Conservation (phyloP, 805 yeast genomes). For the Candida piceae region DNA sequence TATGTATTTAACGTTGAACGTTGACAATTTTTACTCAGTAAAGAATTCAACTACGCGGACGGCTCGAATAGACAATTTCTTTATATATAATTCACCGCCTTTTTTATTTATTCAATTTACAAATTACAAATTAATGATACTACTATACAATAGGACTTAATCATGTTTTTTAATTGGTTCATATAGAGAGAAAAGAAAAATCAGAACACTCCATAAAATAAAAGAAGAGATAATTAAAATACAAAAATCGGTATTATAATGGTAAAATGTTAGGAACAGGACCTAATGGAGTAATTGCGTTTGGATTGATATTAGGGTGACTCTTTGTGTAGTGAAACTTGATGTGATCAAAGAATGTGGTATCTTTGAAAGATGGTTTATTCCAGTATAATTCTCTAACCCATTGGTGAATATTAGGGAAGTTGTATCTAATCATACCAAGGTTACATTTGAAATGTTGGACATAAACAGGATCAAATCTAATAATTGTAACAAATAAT, state of each 20-base stretch:
- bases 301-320: conserved; percentile 75
- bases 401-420: conserved; percentile 78
- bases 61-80: too few species aligned
- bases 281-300: conserved; percentile 81
- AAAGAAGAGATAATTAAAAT: neutral
- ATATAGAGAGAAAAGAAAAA: too few species aligned
- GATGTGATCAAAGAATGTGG: conserved; percentile 87
- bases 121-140: too few species aligned
- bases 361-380: conserved; percentile 56
- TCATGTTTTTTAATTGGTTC: too few species aligned
- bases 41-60: too few species aligned
- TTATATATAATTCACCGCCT: too few species aligned
- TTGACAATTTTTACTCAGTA: too few species aligned
- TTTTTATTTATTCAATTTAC: too few species aligned
- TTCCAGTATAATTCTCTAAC: conserved; percentile 80
- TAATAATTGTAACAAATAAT: conserved; percentile 76
- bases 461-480: conserved; percentile 91
- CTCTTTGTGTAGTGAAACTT: conserved; percentile 87
- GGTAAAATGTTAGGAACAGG: conserved; percentile 75
- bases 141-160: too few species aligned
- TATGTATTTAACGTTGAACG: too few species aligned
- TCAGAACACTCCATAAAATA: neutral
- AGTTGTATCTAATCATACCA: conserved; percentile 71
- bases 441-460: conserved; percentile 94
- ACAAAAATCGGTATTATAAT: conserved; percentile 15